Base-by-base conservation (phyloP, 768 basidiomycete species). In the Kwoniella mangroviensis region DNA sequence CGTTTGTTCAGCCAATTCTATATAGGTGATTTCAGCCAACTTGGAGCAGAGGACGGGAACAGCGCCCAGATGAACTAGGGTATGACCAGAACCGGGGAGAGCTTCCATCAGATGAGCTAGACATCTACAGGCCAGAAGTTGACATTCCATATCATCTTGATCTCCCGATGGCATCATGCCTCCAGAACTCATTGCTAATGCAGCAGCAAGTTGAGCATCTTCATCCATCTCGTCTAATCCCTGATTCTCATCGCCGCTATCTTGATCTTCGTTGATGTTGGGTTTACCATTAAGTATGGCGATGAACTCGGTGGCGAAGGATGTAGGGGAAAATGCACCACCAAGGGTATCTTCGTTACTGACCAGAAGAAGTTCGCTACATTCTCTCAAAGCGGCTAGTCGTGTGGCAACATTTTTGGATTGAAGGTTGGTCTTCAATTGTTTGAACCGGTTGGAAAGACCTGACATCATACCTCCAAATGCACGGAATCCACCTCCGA, bases 71-170 rank as follows among this genome's bases (percentile, higher is more conserved):
- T 97, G 93, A 49, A 98, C 96, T 75, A 99, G 90, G 55, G 93
- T 94, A 80, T 98, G 94, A n/a, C 94, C 93, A 52, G 94, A 91
- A 26, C 95, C 94, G 19, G 97, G 97, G 22, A 98, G 87, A n/a
- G 94, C 96, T 83, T 98, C 97, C 93, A 98, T 95, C 65, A 99
- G 87, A 82, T 99, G 98, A 58, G 95, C 96, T 63, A 99, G 86
- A 81, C 97, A 99, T 72, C 97, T 88, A 83, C 95, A 98, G 34
- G 97, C 97, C 57, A 98, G 87, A 60, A 98, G 90, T 84, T 98
- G 95, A 63, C 94, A 93, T 84, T 98, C 95, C 45, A 84, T 80
- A 68, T 85, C 82, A 57, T 83, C 83, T 28, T 51, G 45, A 24
- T 70, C 76, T n/a, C 71, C 67, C 10, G 89, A 79, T 86, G 90